Evolutionary conservation across 805 yeast species (phyloP), one percentile per base, ranked within the genome.

Genomic region (Candida incommunis): DNA sequence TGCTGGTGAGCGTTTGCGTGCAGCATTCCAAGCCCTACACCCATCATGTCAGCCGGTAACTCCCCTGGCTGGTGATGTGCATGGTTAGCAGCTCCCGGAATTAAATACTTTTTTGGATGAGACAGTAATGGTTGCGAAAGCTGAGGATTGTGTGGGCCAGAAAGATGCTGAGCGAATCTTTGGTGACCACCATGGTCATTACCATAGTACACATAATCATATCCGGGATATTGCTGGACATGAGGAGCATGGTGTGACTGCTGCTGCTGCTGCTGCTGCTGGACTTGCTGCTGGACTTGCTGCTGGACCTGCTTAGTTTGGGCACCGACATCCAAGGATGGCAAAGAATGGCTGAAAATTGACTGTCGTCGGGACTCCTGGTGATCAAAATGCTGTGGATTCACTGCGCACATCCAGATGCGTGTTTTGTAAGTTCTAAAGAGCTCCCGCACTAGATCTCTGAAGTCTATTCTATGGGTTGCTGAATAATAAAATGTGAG

Each of bases 371-470:
- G 37, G 7, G 37, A 31, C 18, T 31, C 37, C 16, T 40, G 42
- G n/a, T 40, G 42, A 25, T 31, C 37, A n/a, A 31, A 31, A n/a
- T 31, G 37, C 18, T 31, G 37, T 5, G 37, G 37, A 40, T 46
- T 55, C 27, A 77, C 82, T 3, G 86, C 85, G 63, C 90, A 82
- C 92, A 83, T 81, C 94, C 94, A 83, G 55, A 82, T 82, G 51
- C 92, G 68, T 3, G 90, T 82, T 64, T 82, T 82, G 69, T 80
- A 82, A 43, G 78, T 73, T 48, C 83, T 67, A 64, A 82, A 82
- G 46, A 82, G 66, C 51, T 82, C 92, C 41, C 82, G 71, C 5
- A 82, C 87, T 58, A 82, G 70, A 51, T 80, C 87, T 49, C 92
- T 67, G 59, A 82, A 82, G 60, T 83, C 94, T 46, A 83, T 80